Percentiles rank a stretch among this genome's conserved stretches.
Evolutionary conservation across 306 rosid species (phyloP).

Genomic region (Cucurbita ficifolia): DNA sequence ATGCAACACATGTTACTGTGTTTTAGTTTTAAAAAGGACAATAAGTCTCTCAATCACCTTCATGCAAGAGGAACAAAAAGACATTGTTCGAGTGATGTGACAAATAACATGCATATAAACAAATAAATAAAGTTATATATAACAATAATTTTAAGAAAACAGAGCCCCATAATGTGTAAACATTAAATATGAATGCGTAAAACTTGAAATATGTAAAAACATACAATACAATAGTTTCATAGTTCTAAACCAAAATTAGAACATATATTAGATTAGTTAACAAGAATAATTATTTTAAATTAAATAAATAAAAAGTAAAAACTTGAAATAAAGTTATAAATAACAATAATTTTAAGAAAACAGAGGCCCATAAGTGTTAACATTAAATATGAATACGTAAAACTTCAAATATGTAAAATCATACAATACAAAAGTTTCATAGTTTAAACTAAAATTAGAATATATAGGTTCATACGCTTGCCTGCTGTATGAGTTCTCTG

Average conservation of each 20-base stretch:
- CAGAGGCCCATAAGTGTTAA: background rate
- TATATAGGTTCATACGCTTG: conserved; percentile 19
- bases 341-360: background rate
- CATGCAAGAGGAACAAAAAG: background rate
- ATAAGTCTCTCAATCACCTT: background rate
- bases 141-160: background rate
- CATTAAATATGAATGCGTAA: background rate
- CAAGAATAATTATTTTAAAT: background rate
- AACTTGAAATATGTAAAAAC: background rate
- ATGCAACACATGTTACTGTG: background rate
- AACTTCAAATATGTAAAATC: background rate
- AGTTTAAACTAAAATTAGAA: background rate
- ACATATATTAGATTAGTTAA: background rate
- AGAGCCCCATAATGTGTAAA: background rate
- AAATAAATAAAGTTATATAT: background rate
- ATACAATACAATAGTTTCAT: background rate
- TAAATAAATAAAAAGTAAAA: background rate
- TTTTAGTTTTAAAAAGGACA: background rate
- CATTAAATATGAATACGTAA: background rate
- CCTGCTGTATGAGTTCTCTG: conserved; percentile 84
- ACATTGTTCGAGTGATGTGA: background rate
- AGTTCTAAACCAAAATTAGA: background rate
- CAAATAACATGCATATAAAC: background rate
- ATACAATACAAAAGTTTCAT: background rate
- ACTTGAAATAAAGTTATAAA: no score